phyloP scores from a whole-genome alignment of 2,329 filamentous ascomycete genomes.

The Aspergillus sp. region DNA sequence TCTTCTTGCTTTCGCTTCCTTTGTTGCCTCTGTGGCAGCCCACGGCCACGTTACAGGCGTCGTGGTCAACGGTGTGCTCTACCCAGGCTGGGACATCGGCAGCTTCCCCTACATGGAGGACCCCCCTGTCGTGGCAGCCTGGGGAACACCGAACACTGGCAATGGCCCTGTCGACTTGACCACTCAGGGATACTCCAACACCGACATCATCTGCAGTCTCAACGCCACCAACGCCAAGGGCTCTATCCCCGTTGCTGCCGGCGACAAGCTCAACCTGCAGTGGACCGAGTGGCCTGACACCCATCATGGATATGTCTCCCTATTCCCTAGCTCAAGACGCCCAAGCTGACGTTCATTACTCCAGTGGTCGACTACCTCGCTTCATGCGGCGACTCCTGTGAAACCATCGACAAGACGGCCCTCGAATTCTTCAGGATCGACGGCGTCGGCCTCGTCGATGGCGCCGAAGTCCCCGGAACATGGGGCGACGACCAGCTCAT shows the following conservation, averaged over 20 bases:
- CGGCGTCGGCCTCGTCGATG: conserved; percentile 51
- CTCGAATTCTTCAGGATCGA: conserved; percentile 64
- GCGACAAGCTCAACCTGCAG: conserved; percentile 55
- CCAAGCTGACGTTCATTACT: neutral
- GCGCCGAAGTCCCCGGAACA: conserved; percentile 39
- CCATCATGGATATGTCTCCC: conserved; percentile 48
- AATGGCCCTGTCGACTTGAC: neutral
- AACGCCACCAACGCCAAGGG: conserved; percentile 50
- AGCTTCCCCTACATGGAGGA: conserved; percentile 31
- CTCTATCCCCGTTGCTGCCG: conserved; percentile 57
- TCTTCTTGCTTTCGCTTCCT: conserved; percentile 18
- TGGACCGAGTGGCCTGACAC: conserved; percentile 64
- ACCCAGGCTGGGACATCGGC: conserved; percentile 29
- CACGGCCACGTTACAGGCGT: conserved; percentile 21
- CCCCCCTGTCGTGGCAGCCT: conserved; percentile 49
- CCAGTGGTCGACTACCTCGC: conserved; percentile 64
- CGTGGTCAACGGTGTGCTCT: conserved; percentile 22
- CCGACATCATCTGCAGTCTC: conserved; percentile 58
- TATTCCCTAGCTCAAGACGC: neutral
- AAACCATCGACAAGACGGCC: conserved; percentile 49
- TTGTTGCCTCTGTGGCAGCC: conserved; percentile 13
- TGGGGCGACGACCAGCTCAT: conserved; percentile 57
- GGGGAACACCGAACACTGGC: conserved; percentile 49
- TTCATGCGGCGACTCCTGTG: conserved; percentile 54
- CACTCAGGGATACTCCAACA: conserved; percentile 49